Base-by-base conservation (phyloP, 2,329 filamentous ascomycete species). In the Leptographium flavum region DNA sequence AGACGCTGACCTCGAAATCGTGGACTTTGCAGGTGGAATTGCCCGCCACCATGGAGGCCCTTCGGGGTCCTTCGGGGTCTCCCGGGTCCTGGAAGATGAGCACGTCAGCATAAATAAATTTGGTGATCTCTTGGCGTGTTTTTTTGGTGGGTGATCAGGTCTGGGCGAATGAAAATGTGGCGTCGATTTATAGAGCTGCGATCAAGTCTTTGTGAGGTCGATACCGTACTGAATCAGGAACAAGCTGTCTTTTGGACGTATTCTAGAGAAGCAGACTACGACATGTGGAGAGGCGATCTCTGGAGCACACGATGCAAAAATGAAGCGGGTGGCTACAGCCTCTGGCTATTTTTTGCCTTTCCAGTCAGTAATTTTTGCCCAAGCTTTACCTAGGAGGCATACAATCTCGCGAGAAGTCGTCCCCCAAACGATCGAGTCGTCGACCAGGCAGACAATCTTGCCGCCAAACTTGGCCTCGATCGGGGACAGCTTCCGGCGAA, bases 261-360 rank as follows among this genome's bases (percentile, higher is more conserved):
- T n/a, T n/a, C n/a, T n/a, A n/a, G n/a, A n/a, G n/a, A n/a, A n/a
- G n/a, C n/a, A n/a, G n/a, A n/a, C n/a, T 15, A 46, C 47, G 15
- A 95, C 87, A 58, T 95, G 88, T 2, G 86, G 83, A 58, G 93
- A 77, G 13, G 77, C 87, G 60, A 93, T 86, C 10, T 81, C 81
- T 2, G 88, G 88, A 7, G 83, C 77, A 61, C 86, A 94, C 82
- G 55, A 95, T 85, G 55, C 87, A 81, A 43, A 94, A 83, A 47
- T 36, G 25, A 47, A 43, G 15, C 43, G 33, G 36, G 39, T 43
- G 9, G 50, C 50, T 3, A 17, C 40, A 94, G 84, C 50, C 50
- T 19, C 33, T 41, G 6, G 43, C 50, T 49, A 52, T 52, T 40
- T 52, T 7, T n/a, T 33, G 13, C 27, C 5, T 2, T 28, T 5